phyloP scores from a whole-genome alignment of 1,284 basidiomycete genomes.

The Trichosporon sp. region DNA sequence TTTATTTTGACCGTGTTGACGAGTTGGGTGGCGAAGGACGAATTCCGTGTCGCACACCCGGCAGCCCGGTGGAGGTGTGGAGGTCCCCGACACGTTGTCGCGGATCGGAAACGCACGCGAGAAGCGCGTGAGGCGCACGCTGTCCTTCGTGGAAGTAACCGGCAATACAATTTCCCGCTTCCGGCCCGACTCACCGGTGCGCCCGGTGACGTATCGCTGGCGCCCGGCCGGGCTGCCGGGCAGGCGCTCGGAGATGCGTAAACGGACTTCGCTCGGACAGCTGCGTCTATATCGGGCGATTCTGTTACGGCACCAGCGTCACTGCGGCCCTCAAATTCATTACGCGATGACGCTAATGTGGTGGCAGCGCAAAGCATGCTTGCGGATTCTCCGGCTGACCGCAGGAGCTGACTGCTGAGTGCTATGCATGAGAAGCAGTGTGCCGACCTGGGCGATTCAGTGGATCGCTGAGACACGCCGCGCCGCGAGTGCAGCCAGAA shows the following conservation, averaged over 20 bases:
- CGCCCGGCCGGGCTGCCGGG: too few relatives aligned
- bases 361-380: neutral
- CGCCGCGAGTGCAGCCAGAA: neutral
- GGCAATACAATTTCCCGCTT: neutral
- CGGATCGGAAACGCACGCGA: neutral
- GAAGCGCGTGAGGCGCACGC: neutral
- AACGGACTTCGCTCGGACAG: neutral
- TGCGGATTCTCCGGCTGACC: too few relatives aligned
- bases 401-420: too few relatives aligned
- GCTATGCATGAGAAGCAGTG: neutral
- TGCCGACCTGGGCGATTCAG: neutral
- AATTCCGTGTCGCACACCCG: neutral
- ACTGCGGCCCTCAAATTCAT: neutral
- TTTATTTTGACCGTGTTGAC: neutral
- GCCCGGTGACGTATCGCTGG: too few relatives aligned
- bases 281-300: neutral
- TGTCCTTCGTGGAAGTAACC: neutral
- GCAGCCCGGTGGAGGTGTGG: neutral
- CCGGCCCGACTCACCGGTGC: neutral
- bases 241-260: neutral
- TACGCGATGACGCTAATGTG: neutral
- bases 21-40: neutral
- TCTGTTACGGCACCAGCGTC: neutral
- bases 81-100: neutral
- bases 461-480: neutral